Base-by-base conservation (phyloP, 108 stramenopile species). In the Cylindrotheca closterium region DNA sequence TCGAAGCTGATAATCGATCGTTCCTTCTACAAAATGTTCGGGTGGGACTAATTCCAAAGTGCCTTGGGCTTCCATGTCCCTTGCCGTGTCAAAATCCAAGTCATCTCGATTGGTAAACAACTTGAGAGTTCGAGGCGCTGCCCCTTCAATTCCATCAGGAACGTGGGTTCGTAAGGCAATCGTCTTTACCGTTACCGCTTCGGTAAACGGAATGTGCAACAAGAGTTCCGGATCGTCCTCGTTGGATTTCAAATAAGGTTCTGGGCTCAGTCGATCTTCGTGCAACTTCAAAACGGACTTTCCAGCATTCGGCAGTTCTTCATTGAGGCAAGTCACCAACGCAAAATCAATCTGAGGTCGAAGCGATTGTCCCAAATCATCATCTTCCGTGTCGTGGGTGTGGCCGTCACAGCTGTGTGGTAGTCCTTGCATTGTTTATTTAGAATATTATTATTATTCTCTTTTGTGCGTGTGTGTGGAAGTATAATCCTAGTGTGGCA, bases 171-270 rank as follows among this genome's bases (percentile, higher is more conserved):
- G 77, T 10, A 94, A 61, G 52, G 78, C 59, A 15, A 94, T 58
- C 33, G 77, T 67, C 47, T 79, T 78, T 22, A 91, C 73, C 31
- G 82, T 64, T 8, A 94, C 93, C 5, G 81, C 80, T 60, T 94
- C 93, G 22, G 63, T 76, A 63, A 94, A 94, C 0, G 89, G 89
- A 60, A 94, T 83, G 52, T 73, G 59, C 42, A 94, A 42, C 7
- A 94, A 57, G 25, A 94, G 59, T 62, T 94, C 93, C 15, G 89
- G 83, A 75, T 89, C 89, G 55, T 93, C 89, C 8, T 85, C 84
- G 32, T 86, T 82, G 2, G 84, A 84, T 48, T 30, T 57, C 49
- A 94, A 55, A 7, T 68, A 71, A 12, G 93, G 93, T 30, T 67
- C 64, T 5, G 70, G 0, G 0, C 83, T 66, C 17, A 86, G 45